Conservation (phyloP, 345 rosid genomes). For the Dipteronia sinensis region DNA sequence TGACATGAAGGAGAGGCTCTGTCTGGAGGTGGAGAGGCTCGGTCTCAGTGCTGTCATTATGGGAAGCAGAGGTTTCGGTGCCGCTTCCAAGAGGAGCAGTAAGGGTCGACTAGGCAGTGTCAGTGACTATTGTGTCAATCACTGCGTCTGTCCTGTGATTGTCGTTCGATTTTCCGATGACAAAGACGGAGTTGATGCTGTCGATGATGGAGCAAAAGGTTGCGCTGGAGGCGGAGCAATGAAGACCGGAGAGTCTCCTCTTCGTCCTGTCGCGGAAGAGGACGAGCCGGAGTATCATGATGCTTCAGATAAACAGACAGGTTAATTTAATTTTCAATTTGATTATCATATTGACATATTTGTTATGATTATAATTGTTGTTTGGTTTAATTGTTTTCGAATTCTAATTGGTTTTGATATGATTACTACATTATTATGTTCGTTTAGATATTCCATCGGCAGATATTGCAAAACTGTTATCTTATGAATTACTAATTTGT, state of each 20-base stretch:
- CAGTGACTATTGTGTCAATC: slow-evolving; percentile 83
- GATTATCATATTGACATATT: no score
- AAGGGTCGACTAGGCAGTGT: slow-evolving; percentile 82
- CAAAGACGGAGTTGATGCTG: slow-evolving; percentile 36
- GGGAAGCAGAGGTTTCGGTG: slow-evolving; percentile 86
- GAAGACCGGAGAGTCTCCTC: slow-evolving; percentile 30
- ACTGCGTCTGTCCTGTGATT: slow-evolving; percentile 83
- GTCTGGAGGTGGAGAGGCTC: slow-evolving; percentile 85
- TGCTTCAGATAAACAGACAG: slow-evolving; percentile 52
- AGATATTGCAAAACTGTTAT: not conserved
- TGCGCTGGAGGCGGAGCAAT: slow-evolving; percentile 1
- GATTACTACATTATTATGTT: not conserved
- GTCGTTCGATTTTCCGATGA: slow-evolving; percentile 76
- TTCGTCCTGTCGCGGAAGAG: slow-evolving; percentile 44
- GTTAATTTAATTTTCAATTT: slow-evolving; percentile 24
- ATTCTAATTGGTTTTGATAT: not conserved
- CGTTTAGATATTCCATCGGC: no score
- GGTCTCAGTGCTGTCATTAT: slow-evolving; percentile 64
- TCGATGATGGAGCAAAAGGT: not conserved
- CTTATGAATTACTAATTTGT: not conserved
- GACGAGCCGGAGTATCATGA: slow-evolving; percentile 58
- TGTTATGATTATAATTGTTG: not conserved
- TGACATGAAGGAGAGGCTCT: slow-evolving; percentile 88
- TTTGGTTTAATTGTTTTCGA: not conserved
- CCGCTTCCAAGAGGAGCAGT: slow-evolving; percentile 40